Evolutionary conservation across 2,329 filamentous ascomycete species (phyloP), one percentile per base, ranked within the genome.

Genomic region (Purpureocillium lavendulum): DNA sequence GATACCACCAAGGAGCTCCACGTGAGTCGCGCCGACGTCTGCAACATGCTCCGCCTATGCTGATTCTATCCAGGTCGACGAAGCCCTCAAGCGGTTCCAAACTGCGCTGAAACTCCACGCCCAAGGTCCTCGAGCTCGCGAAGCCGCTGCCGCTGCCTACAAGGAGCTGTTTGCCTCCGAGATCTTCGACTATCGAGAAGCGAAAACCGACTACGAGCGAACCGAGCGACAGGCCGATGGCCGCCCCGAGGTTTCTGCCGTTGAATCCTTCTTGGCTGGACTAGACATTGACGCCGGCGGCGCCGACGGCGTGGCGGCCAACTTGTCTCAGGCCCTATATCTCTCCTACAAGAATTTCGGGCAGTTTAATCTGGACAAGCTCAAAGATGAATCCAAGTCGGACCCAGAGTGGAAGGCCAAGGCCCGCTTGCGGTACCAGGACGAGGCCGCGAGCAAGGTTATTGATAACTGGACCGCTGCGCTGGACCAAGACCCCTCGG

Each of bases 1-100:
- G 92, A 98, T 59, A 88, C 92, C 53, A 95, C 89, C 28, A 92
- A 90, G 59, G 90, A 97, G 61, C 80, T 98, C 38, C 89, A 95
- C 55, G 76, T 78, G 47, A 35, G 60, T 52, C 18, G 13, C 4
- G 14, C 1, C 9, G 10, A 10, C 21, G 5, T 6, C 6, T 10
- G 6, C 10, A 26, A 10, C 21, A 10, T 26, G 6, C 5, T 6
- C 21, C 21, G 6, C 5, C 21, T 10, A 5, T 26, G 21, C 21
- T 26, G 29, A 30, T 30, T 6, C n/a, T 13, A 14, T 14, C 7
- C 14, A 84, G 71, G 90, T 97, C 55, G 92, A 98, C 55, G 92
- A 98, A 65, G 89, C 92, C 35, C 70, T 98, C 45, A 97, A 96
- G 64, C 77, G 90, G 29, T 98, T 96, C 58, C 89, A 97, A 56